phyloP scores from a whole-genome alignment of 495 filamentous ascomycete species.

The Penicillium simplicissimum region DNA sequence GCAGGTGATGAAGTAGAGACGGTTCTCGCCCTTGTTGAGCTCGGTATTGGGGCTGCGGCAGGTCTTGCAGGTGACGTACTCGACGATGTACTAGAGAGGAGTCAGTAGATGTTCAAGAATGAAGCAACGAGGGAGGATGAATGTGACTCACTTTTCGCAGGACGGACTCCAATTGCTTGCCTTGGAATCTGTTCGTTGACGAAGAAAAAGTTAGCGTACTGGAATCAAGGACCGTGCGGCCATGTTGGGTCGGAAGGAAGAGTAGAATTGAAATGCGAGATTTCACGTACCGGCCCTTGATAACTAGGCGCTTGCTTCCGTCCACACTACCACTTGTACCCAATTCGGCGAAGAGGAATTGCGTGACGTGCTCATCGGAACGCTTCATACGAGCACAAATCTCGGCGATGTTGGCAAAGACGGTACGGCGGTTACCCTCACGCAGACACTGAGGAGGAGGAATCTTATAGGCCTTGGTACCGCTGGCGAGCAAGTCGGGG shows the following conservation, averaged over 20 bases:
- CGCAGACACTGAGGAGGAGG: slow-evolving; percentile 97
- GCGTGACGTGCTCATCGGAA: slow-evolving; percentile 93
- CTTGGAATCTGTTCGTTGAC: neutral
- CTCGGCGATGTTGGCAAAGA: slow-evolving; percentile 95
- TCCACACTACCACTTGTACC: slow-evolving; percentile 94
- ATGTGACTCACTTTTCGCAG: neutral
- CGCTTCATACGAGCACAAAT: slow-evolving; percentile 96
- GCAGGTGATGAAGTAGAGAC: slow-evolving; percentile 82
- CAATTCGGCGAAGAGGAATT: slow-evolving; percentile 96
- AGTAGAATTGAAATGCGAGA: slow-evolving; percentile 93
- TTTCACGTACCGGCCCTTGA: slow-evolving; percentile 98
- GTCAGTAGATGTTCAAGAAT: neutral
- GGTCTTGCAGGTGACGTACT: slow-evolving; percentile 99
- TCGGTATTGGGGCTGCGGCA: slow-evolving; percentile 94
- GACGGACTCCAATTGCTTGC: slow-evolving; percentile 5
- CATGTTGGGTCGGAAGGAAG: slow-evolving; percentile 54
- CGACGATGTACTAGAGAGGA: slow-evolving; percentile 48
- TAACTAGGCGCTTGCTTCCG: slow-evolving; percentile 88
- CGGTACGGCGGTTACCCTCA: slow-evolving; percentile 99
- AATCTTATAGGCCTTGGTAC: slow-evolving; percentile 95
- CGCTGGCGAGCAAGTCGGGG: slow-evolving; percentile 86
- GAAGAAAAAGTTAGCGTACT: slow-evolving; percentile 1
- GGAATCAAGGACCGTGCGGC: neutral
- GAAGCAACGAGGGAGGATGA: slow-evolving; percentile 24
- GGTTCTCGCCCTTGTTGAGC: slow-evolving; percentile 97